Base-by-base conservation (phyloP, 306 rosid species). In the Dalbergia oliveri region DNA sequence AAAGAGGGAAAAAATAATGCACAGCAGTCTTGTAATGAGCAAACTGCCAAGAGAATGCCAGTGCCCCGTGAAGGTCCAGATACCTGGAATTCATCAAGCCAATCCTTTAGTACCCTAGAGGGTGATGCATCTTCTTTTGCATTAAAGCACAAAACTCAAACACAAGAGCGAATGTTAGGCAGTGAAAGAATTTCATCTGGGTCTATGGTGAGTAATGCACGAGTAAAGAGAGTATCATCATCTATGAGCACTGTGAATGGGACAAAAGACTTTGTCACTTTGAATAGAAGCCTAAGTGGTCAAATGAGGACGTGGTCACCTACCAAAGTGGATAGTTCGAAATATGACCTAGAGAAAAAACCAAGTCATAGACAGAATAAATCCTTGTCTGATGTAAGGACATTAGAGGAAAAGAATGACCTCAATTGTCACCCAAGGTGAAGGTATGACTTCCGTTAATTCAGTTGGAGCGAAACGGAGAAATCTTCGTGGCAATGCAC, bases 221-320 rank as follows among this genome's bases (percentile, higher is more conserved):
- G 83, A 18, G 75, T 83, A 43, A 87, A 86, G 85, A 85, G 89
- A 83, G 87, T 67, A 76, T 82, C 91, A 66, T 81, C 94, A 4
- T 64, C 88, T 77, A 76, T 66, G 21, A 90, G 79, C 88, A 61
- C 75, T 39, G 66, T 65, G 33, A 67, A 79, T 75, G 88, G 82
- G 77, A 62, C 86, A 59, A 94, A 92, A 84, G 92, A 94, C 69
- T 94, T 89, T 69, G 92, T 90, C 81, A 88, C 97, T 58, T 82
- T 92, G 82, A 94, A 94, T 82, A 87, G 91, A 83, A 89, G 69
- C 65, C 65, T 85, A 6, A 89, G 87, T 79, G 84, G 91, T 79
- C 87, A 69, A 67, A 49, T 83, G 34, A 86, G 87, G 84, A 83
- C 62, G 8, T 87, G 89, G 80, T 73, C 89, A 44, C 85, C 89